These are phyloP conservation scores for Clarkia xantiana DNA, from an alignment of 345 rosid species.

Conservation along the genomic window DNA sequence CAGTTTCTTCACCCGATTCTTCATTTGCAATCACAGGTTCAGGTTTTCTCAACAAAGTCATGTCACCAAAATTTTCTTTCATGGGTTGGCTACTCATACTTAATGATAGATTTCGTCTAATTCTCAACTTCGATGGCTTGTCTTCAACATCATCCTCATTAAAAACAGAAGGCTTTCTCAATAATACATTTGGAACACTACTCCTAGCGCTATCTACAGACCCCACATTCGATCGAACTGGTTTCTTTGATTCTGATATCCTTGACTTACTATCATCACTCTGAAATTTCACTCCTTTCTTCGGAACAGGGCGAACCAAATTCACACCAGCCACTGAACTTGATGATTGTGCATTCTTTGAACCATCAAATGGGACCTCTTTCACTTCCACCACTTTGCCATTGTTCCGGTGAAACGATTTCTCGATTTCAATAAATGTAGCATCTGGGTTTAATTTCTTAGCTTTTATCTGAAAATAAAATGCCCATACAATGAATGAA, in stretches of 20 bases:
- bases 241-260: constrained; percentile 24
- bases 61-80: constrained; percentile 63
- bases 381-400: constrained; percentile 42
- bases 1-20: constrained; percentile 10
- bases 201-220: constrained; percentile 24
- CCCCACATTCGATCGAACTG: constrained; percentile 22
- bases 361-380: constrained; percentile 60
- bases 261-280: constrained; percentile 18
- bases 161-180: constrained; percentile 58
- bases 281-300: constrained; percentile 48
- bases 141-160: constrained; percentile 42
- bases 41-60: constrained; percentile 29
- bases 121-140: constrained; percentile 40
- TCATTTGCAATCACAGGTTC: constrained; percentile 13
- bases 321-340: constrained; percentile 35
- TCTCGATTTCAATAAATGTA: constrained; percentile 63
- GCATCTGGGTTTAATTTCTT: constrained; percentile 66
- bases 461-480: constrained; percentile 48
- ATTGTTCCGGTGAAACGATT: constrained; percentile 60
- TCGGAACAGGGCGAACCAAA: constrained; percentile 65
- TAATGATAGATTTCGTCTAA: constrained; percentile 54
- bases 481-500: too few relatives aligned
- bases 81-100: constrained; percentile 37
- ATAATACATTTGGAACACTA: constrained; percentile 62
- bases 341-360: constrained; percentile 22